A percentile compares a stretch with the other conserved stretches of the same genome.
phyloP scores from a whole-genome alignment of 176 grass and related monocot species.

The Eleusine coracana region DNA sequence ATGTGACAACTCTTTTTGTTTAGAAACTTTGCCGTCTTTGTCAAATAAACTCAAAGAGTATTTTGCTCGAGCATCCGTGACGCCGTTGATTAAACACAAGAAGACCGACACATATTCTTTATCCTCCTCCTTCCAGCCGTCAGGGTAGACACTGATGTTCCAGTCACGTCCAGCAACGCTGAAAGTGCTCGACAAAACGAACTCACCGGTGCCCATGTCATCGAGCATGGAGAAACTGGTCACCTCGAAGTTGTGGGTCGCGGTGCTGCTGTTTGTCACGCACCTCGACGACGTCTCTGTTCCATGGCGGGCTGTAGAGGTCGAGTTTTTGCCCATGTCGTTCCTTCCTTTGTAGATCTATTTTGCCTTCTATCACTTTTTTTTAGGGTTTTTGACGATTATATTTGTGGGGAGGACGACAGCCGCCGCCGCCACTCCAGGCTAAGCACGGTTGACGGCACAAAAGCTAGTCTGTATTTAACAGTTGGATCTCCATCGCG shows the following conservation, averaged over 20 bases:
- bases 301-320: no score
- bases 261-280: slow-evolving; percentile 36
- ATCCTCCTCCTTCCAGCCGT: slow-evolving; percentile 11
- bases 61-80: slow-evolving; percentile 7
- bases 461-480: no score
- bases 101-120: slow-evolving; percentile 34
- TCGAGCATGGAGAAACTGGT: slow-evolving; percentile 42
- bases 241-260: slow-evolving; percentile 43
- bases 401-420: no score
- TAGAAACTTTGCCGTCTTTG: neutral
- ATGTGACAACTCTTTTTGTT: neutral
- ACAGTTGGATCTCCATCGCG: no score
- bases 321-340: no score
- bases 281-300: slow-evolving; percentile 41
- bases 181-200: slow-evolving; percentile 48
- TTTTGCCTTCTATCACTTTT: no score
- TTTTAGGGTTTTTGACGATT: no score
- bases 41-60: no score
- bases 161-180: slow-evolving; percentile 43
- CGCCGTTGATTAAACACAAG: neutral
- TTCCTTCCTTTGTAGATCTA: no score
- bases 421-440: no score
- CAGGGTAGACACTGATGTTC: slow-evolving; percentile 47
- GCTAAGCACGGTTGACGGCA: no score
- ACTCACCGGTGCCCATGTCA: slow-evolving; percentile 39